These are phyloP conservation scores for Phytophthora sojae DNA, from an alignment of 352 stramenopile species.

Conservation along the genomic window DNA sequence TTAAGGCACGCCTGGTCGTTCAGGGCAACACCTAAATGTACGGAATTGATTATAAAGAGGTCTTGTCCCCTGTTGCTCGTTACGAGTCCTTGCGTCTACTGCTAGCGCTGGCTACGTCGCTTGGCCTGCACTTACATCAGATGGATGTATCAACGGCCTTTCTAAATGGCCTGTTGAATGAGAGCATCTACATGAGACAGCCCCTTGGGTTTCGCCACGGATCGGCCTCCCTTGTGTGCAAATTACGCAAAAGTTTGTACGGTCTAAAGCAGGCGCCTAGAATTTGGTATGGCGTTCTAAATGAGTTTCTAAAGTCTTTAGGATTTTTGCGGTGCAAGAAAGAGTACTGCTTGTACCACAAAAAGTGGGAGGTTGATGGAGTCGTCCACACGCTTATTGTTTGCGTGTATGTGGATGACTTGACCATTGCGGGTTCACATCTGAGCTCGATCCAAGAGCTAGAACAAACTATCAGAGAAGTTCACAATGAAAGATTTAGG, in stretches of 20 bases:
- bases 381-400: too few species aligned
- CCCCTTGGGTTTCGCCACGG: conserved; percentile 11
- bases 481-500: too few species aligned
- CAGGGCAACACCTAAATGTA: conserved; percentile 5
- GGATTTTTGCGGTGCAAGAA: conserved; percentile 15
- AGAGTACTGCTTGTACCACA: conserved; percentile 22
- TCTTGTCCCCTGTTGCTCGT: conserved; percentile 7
- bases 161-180: conserved; percentile 8
- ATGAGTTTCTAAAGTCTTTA: background rate
- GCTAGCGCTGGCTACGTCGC: conserved; percentile 1
- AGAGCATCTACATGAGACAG: conserved; percentile 18
- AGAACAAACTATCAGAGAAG: too few species aligned
- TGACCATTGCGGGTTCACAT: too few species aligned
- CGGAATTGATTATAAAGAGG: conserved; percentile 21
- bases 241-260: conserved; percentile 19
- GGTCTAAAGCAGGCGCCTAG: conserved; percentile 9
- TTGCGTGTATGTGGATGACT: too few species aligned
- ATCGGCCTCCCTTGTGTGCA: background rate
- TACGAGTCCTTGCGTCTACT: conserved; percentile 12
- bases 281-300: conserved; percentile 19
- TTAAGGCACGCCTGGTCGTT: conserved; percentile 1
- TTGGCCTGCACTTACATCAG: background rate
- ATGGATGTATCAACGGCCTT: conserved; percentile 14
- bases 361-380: conserved; percentile 8
- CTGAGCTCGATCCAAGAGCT: too few species aligned